phyloP scores from a whole-genome alignment of 495 filamentous ascomycete genomes.

The Copromyces sp. region DNA sequence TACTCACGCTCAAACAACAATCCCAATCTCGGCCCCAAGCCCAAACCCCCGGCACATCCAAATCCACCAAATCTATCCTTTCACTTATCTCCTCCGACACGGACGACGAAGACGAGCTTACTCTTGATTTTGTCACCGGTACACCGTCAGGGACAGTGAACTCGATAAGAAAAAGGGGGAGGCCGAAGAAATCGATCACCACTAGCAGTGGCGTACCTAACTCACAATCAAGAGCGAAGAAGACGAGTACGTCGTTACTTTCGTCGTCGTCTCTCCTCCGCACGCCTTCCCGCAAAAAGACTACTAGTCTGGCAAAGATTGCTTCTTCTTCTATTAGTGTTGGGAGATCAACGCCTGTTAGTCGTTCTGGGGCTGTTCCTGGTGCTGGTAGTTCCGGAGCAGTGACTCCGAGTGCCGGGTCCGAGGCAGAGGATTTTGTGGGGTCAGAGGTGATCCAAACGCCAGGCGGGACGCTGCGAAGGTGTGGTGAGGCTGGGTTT shows the following conservation, averaged over 20 bases:
- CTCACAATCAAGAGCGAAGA: not conserved
- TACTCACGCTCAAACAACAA: not conserved
- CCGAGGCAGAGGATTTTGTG: not conserved
- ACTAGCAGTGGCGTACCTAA: not conserved
- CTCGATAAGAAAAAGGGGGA: not conserved
- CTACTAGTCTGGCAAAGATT: not conserved
- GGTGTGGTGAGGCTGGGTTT: slow-evolving; percentile 33
- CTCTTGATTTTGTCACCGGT: not conserved
- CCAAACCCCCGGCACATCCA: not conserved
- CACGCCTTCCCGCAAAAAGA: not conserved
- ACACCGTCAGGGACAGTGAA: not conserved
- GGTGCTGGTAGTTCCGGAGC: not conserved
- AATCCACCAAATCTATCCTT: slow-evolving; percentile 11
- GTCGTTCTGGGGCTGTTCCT: not conserved
- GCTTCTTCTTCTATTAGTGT: not conserved
- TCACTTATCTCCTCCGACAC: not conserved
- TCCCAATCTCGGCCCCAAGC: not conserved
- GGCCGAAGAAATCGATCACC: not conserved
- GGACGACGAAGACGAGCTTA: not conserved
- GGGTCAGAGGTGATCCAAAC: slow-evolving; percentile 14
- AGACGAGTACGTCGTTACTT: not conserved
- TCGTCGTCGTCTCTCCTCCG: not conserved
- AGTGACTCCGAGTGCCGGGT: not conserved
- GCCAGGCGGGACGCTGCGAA: slow-evolving; percentile 25
- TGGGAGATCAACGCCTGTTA: not conserved